Conservation (phyloP, 495 filamentous ascomycete species). For the Penicillium lividum region DNA sequence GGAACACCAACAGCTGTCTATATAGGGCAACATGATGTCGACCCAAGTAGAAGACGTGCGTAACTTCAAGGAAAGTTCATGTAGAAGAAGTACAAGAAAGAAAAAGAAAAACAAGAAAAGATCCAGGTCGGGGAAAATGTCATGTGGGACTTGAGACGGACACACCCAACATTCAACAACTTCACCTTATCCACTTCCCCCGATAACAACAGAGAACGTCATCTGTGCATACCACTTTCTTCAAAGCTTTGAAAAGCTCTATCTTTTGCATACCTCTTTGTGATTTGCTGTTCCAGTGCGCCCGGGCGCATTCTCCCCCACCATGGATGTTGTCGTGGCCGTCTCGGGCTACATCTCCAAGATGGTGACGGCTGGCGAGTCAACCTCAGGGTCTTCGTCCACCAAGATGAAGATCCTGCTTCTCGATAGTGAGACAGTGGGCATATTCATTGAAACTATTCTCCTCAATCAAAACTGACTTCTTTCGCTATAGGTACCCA, state of each 20-base stretch:
- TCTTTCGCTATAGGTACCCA: slow-evolving; percentile 60
- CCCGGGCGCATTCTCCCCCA: slow-evolving; percentile 20
- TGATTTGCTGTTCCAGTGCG: slow-evolving; percentile 7
- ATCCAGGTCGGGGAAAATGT: slow-evolving; percentile 18
- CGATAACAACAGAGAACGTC: slow-evolving; percentile 11
- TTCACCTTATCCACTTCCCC: slow-evolving; percentile 25
- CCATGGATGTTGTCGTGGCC: slow-evolving; percentile 91
- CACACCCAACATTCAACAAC: slow-evolving; percentile 29
- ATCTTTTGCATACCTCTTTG: neutral
- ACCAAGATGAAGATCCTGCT: slow-evolving; percentile 99
- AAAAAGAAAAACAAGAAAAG: slow-evolving; percentile 8
- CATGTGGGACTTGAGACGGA: slow-evolving; percentile 31
- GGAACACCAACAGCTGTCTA: slow-evolving; percentile 68
- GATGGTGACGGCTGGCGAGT: slow-evolving; percentile 90
- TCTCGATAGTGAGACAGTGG: slow-evolving; percentile 88
- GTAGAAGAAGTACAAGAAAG: slow-evolving; percentile 34
- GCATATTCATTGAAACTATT: slow-evolving; percentile 34
- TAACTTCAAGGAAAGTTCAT: slow-evolving; percentile 21
- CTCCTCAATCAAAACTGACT: slow-evolving; percentile 20
- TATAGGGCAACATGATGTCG: slow-evolving; percentile 76
- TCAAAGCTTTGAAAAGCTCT: neutral
- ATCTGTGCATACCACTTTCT: slow-evolving; percentile 3
- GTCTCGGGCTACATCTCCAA: slow-evolving; percentile 95
- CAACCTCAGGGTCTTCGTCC: slow-evolving; percentile 62
- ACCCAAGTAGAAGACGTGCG: slow-evolving; percentile 24